These are phyloP conservation scores for Chlorencoelia australis DNA, from an alignment of 2,329 filamentous ascomycete species.

Conservation along the genomic window DNA sequence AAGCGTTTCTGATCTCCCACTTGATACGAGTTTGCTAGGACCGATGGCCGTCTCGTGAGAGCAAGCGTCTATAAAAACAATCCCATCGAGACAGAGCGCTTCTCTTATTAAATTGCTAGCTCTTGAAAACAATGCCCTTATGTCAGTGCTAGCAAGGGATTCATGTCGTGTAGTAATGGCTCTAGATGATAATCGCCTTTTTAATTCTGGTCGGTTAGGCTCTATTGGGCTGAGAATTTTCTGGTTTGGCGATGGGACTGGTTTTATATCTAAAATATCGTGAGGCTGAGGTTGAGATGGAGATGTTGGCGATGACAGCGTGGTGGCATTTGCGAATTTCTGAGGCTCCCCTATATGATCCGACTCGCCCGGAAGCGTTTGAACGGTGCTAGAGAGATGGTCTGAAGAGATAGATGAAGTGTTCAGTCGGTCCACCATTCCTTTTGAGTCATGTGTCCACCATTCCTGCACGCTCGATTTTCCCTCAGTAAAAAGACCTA, in stretches of 20 bases:
- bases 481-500: constrained; percentile 42
- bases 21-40: constrained; percentile 1
- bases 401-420: no score
- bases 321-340: no score
- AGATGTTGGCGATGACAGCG: no score
- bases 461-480: constrained; percentile 26
- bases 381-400: no score
- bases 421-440: no score
- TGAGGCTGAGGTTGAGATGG: no score
- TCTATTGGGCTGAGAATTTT: no score
- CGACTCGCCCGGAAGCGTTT: no score
- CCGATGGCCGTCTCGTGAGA: constrained; percentile 8
- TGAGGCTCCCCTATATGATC: no score
- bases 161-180: not conserved
- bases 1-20: not conserved
- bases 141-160: constrained; percentile 1
- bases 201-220: not conserved
- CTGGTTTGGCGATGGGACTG: no score
- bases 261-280: no score
- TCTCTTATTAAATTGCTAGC: constrained; percentile 16
- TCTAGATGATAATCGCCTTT: constrained; percentile 1
- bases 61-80: constrained; percentile 16
- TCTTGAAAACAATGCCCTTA: constrained; percentile 12
- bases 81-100: constrained; percentile 14
- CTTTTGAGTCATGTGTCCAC: constrained; percentile 7